These are phyloP conservation scores for Pythium folliculosum DNA, from an alignment of 352 stramenopile genomes.

Conservation along the genomic window DNA sequence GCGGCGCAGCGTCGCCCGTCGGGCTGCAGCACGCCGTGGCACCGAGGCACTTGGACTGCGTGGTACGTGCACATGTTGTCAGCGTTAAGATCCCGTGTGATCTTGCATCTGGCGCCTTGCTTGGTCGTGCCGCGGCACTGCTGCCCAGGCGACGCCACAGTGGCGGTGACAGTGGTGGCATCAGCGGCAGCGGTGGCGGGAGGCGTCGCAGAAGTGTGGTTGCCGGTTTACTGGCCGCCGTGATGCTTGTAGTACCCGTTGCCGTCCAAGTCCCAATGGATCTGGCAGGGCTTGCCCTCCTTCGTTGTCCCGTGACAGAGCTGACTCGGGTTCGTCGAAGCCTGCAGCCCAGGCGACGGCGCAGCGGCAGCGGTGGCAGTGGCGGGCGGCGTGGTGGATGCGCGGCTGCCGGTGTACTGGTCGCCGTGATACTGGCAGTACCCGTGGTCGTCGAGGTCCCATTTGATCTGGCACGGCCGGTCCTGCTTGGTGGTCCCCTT, in stretches of 20 bases:
- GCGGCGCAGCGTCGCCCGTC: no score
- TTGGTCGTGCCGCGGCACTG: constrained; percentile 2
- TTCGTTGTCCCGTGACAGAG: neutral
- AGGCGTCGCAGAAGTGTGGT: no score
- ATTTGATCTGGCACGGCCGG: neutral
- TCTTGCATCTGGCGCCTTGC: neutral
- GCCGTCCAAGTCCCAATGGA: neutral
- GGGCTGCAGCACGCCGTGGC: no score
- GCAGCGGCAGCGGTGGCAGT: neutral
- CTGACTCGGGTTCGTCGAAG: no score
- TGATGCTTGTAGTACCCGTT: neutral
- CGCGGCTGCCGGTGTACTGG: neutral
- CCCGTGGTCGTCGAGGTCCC: no score
- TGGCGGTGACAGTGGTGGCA: no score
- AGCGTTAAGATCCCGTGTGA: neutral
- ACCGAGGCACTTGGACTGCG: neutral
- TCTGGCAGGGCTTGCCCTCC: neutral
- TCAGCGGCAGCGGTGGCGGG: neutral
- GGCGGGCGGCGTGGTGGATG: no score
- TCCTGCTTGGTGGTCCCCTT: neutral
- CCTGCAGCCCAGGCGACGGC: no score
- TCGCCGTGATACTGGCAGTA: neutral
- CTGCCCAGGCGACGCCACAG: no score
- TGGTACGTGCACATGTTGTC: neutral
- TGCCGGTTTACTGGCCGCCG: neutral